phyloP scores from a whole-genome alignment of 208 protist genomes.

The Wallacemonas sp. region DNA sequence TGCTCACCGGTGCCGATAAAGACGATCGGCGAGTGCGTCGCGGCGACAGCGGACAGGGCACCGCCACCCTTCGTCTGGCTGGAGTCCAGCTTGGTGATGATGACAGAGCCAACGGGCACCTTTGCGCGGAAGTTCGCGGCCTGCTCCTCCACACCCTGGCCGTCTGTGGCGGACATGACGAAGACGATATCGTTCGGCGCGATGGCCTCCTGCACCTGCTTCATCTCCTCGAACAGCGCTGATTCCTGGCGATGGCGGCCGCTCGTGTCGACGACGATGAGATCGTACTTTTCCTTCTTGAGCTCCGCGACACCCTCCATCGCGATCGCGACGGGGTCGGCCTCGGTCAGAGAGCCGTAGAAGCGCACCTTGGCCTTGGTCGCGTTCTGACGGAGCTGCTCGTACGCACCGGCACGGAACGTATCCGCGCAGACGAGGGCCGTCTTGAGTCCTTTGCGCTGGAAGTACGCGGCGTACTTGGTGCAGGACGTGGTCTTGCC shows the following conservation, averaged over 20 bases:
- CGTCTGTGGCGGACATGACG: conserved; percentile 98
- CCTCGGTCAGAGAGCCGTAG: conserved; percentile 96
- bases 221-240: conserved; percentile 99
- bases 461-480: conserved; percentile 96
- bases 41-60: conserved; percentile 96
- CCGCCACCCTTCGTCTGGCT: conserved; percentile 99
- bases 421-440: conserved; percentile 99
- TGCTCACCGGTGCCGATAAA: conserved; percentile 99
- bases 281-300: conserved; percentile 95
- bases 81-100: conserved; percentile 99
- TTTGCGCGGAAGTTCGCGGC: conserved; percentile 89
- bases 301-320: conserved; percentile 96
- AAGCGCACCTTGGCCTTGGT: conserved; percentile 98
- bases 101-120: conserved; percentile 97
- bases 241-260: conserved; percentile 99
- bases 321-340: conserved; percentile 97
- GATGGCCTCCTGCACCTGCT: conserved; percentile 86
- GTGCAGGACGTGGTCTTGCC: conserved; percentile 99
- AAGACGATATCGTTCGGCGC: conserved; percentile 97
- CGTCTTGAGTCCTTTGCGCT: conserved; percentile 95
- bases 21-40: conserved; percentile 97
- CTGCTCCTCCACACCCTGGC: conserved; percentile 97
- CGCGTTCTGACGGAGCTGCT: conserved; percentile 99
- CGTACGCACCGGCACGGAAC: conserved; percentile 97
- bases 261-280: conserved; percentile 99